Evolutionary conservation across 1,139 yeast genomes (phyloP), one percentile per base, ranked within the genome.

Genomic region (Hyphopichia wangnamkhiaoensis): DNA sequence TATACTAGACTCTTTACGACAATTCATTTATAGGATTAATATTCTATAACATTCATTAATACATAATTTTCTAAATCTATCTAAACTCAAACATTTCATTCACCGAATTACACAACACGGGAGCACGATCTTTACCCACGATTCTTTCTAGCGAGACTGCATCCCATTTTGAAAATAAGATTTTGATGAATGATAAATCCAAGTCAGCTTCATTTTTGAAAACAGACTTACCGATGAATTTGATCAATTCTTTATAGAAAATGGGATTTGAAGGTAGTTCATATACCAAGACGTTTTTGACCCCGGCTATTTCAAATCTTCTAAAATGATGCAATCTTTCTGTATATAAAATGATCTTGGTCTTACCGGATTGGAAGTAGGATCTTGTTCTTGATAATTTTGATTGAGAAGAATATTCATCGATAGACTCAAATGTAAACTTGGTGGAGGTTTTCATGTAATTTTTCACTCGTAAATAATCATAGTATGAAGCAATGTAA

Each of bases 281-380:
- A 59, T 90, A 94, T 68, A 93, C 79, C 20, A 93, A 61, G 31
- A 93, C 74, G 40, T 82, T 85, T 58, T 86, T 84, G 15, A 87
- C 96, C n/a, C 98, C 98, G 45, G 74, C 78, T 39, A 94, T 71
- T 42, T 87, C 93, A 58, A 79, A 90, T 41, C 98, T 73, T 49
- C 96, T 77, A 68, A 84, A 93, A 58, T 88, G 94, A 58, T 93
- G 98, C 59, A 91, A 70, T 72, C 99, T 84, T 54, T 93, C 98
- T 0, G 97, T 88, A 62, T 90, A 90, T 15, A 93, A 61, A 64
- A 94, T 59, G 25, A 91, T 76, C 52, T 88, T 86, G 31, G 78
- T 73, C 41, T 82, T 76, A 1, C 93, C 90, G 34, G 68, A 65
- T 8, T 69, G 69, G 56, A 93, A 93, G 29, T 74, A 67, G 5